A percentile compares a stretch with the other conserved stretches of the same genome.
These are phyloP conservation scores for Xylariales sp. DNA, from an alignment of 2,329 filamentous ascomycete genomes.

Conservation along the genomic window DNA sequence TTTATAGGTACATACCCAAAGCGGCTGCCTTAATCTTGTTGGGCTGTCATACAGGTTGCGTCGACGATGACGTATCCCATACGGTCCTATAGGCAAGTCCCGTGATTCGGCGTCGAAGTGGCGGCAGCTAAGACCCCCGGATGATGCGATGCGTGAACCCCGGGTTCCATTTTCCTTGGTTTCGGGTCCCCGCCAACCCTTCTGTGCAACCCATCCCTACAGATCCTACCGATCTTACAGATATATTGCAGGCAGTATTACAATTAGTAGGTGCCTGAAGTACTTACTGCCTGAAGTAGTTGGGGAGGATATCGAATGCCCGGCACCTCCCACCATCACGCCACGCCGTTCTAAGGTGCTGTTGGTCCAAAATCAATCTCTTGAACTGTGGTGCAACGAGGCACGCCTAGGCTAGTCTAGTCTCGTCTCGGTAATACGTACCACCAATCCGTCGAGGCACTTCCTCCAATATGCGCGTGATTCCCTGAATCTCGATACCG, in stretches of 20 bases:
- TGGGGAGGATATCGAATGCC: neutral
- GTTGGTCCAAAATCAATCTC: neutral
- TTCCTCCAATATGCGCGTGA: constrained; percentile 43
- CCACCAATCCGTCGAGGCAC: neutral
- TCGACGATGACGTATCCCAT: constrained; percentile 48
- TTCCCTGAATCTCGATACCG: constrained; percentile 32
- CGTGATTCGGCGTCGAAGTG: constrained; percentile 49
- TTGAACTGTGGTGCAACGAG: neutral
- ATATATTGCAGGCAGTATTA: too few relatives aligned
- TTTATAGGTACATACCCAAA: constrained; percentile 19
- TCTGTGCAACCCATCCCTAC: neutral
- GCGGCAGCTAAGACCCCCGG: constrained; percentile 42
- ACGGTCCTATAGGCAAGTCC: constrained; percentile 27
- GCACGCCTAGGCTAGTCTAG: neutral
- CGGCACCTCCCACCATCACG: neutral
- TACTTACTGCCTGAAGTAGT: too few relatives aligned
- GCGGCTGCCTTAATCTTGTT: constrained; percentile 10
- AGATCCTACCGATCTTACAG: neutral
- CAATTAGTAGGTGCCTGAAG: too few relatives aligned
- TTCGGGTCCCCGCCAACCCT: neutral
- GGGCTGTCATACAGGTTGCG: constrained; percentile 41
- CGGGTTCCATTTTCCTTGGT: constrained; percentile 32
- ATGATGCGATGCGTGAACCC: constrained; percentile 41
- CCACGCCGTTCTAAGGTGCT: too few relatives aligned
- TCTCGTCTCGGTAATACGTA: too few relatives aligned